Percentiles rank a stretch among this genome's conserved stretches.
Conservation (phyloP, 306 rosid species). For the Cicer yamashitae region DNA sequence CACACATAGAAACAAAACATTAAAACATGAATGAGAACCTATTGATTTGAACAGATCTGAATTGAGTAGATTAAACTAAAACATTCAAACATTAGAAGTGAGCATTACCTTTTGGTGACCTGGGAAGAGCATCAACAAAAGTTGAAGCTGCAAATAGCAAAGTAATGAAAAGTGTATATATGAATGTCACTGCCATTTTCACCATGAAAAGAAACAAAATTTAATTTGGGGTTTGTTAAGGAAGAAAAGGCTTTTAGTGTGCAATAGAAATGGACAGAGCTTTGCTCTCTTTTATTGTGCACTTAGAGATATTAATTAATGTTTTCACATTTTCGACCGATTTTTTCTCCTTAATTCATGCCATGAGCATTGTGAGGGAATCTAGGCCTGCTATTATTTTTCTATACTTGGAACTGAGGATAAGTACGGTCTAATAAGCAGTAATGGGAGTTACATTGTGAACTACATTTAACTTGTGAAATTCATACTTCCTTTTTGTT, state of each 20-base stretch:
- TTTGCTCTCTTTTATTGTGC: conserved; percentile 46
- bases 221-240: conserved; percentile 30
- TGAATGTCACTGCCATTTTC: conserved; percentile 54
- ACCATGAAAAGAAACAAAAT: conserved; percentile 3
- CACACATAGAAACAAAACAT: background rate
- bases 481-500: background rate
- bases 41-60: conserved; percentile 2
- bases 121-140: conserved; percentile 45
- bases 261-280: conserved; percentile 9
- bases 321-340: conserved; percentile 43
- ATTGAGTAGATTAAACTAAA: background rate
- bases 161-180: conserved; percentile 50
- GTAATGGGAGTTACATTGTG: background rate
- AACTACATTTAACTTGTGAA: background rate
- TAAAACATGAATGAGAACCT: background rate
- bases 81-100: conserved; percentile 1
- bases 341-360: conserved; percentile 60
- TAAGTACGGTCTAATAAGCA: background rate
- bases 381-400: background rate
- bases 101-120: conserved; percentile 60
- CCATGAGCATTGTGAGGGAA: conserved; percentile 32
- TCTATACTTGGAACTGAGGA: background rate
- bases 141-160: conserved; percentile 54
- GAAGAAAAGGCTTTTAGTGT: conserved; percentile 6
- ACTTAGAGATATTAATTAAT: conserved; percentile 22